Conservation (phyloP, 768 basidiomycete species). For the Pholiota conissans region DNA sequence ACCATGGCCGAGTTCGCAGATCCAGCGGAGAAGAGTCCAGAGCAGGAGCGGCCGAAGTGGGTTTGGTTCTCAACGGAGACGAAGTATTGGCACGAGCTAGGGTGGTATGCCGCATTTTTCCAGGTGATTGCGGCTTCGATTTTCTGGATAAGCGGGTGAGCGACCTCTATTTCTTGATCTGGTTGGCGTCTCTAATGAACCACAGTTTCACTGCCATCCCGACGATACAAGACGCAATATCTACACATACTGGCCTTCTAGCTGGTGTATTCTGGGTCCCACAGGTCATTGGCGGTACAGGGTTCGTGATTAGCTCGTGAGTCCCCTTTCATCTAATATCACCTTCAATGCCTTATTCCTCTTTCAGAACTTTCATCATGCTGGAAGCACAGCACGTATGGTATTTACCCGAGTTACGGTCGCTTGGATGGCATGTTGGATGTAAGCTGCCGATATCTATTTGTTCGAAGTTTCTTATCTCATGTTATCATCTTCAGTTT, state of each 20-base stretch:
- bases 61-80: constrained; percentile 37
- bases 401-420: constrained; percentile 44
- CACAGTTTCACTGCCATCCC: constrained; percentile 37
- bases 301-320: constrained; percentile 54
- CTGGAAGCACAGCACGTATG: constrained; percentile 56
- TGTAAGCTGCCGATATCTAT: constrained; percentile 22
- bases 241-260: constrained; percentile 25
- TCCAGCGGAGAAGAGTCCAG: not conserved
- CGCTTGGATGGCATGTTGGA: constrained; percentile 58
- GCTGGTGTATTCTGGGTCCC: constrained; percentile 63
- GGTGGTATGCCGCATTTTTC: constrained; percentile 47
- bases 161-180: constrained; percentile 4
- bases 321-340: not conserved
- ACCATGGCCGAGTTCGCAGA: not conserved
- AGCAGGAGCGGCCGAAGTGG: constrained; percentile 22
- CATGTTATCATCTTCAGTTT: constrained; percentile 31
- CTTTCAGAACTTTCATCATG: constrained; percentile 40
- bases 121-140: constrained; percentile 58
- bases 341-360: not conserved
- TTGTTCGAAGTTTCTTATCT: not conserved
- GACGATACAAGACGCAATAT: constrained; percentile 31
- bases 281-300: constrained; percentile 60
- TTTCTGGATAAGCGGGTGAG: constrained; percentile 58
- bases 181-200: not conserved
- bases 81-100: constrained; percentile 42